Conservation (phyloP, 1,284 basidiomycete genomes). For the Xerocomus tenax region DNA sequence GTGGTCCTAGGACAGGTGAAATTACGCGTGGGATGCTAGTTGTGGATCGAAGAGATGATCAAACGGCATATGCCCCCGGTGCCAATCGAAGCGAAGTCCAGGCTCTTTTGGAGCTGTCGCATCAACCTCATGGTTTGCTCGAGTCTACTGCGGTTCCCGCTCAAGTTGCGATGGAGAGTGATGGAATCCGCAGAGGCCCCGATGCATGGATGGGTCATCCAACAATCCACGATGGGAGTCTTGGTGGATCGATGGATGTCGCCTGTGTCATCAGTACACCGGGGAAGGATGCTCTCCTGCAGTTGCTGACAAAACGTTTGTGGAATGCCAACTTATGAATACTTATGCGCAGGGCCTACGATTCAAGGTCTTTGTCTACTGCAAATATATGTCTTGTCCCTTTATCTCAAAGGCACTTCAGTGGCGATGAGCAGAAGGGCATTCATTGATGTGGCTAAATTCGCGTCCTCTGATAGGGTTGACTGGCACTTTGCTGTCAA, state of each 20-base stretch:
- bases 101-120: slow-evolving; percentile 38
- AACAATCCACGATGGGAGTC: slow-evolving; percentile 16
- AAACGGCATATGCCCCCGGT: slow-evolving; percentile 52
- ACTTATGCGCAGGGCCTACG: background rate
- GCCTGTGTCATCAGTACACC: slow-evolving; percentile 50
- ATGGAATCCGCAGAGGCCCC: slow-evolving; percentile 16
- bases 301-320: slow-evolving; percentile 44
- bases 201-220: slow-evolving; percentile 19
- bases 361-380: background rate
- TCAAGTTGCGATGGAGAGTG: slow-evolving; percentile 42
- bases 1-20: slow-evolving; percentile 35
- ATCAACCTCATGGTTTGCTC: slow-evolving; percentile 33
- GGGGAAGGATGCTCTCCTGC: slow-evolving; percentile 43
- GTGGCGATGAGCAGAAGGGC: background rate
- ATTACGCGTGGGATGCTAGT: slow-evolving; percentile 71
- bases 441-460: too few species aligned
- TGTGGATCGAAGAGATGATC: slow-evolving; percentile 56
- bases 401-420: background rate
- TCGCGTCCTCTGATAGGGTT: slow-evolving; percentile 31
- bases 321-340: slow-evolving; percentile 38
- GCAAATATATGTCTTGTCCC: background rate
- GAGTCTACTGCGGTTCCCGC: slow-evolving; percentile 49
- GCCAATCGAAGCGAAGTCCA: slow-evolving; percentile 56
- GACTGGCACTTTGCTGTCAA: slow-evolving; percentile 37
- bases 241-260: slow-evolving; percentile 36